Conservation (phyloP, 2,329 filamentous ascomycete species). For the Ilyonectria sp. region DNA sequence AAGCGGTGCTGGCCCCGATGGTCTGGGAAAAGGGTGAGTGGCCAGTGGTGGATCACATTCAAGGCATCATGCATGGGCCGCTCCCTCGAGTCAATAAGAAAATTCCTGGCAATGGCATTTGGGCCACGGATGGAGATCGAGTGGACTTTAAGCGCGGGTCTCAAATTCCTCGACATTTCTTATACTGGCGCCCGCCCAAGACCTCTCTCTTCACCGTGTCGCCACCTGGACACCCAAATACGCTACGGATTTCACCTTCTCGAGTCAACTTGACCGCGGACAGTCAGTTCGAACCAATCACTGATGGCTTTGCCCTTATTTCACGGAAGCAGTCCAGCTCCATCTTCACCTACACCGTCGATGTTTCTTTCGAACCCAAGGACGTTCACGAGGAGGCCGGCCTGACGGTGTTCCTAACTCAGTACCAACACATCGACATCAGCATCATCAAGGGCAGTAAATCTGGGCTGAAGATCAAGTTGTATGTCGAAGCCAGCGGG, state of each 20-base stretch:
- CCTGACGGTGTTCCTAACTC: conserved; percentile 66
- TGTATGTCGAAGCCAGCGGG: background rate
- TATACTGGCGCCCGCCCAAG: conserved; percentile 54
- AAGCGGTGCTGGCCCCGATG: conserved; percentile 64
- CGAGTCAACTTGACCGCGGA: conserved; percentile 66
- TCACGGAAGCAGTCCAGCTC: conserved; percentile 18
- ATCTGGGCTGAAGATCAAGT: conserved; percentile 47
- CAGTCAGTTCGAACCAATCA: background rate
- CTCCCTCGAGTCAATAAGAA: conserved; percentile 11
- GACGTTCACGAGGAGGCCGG: conserved; percentile 64
- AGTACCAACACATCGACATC: conserved; percentile 68
- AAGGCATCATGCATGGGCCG: conserved; percentile 52
- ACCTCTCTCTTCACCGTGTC: conserved; percentile 62
- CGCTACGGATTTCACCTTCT: conserved; percentile 64
- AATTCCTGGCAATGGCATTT: conserved; percentile 10
- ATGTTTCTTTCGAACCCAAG: conserved; percentile 55
- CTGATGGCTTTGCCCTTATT: conserved; percentile 13
- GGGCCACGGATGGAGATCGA: conserved; percentile 5
- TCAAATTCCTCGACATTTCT: conserved; percentile 3
- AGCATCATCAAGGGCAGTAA: conserved; percentile 54
- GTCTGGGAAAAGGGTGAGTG: conserved; percentile 64
- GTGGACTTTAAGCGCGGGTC: conserved; percentile 7
- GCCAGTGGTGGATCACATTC: conserved; percentile 55
- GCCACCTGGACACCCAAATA: conserved; percentile 57
- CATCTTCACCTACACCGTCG: conserved; percentile 15